A percentile compares a stretch with the other conserved stretches of the same genome.
Conservation (phyloP, 2,329 filamentous ascomycete genomes). For the Penicillium sp. region DNA sequence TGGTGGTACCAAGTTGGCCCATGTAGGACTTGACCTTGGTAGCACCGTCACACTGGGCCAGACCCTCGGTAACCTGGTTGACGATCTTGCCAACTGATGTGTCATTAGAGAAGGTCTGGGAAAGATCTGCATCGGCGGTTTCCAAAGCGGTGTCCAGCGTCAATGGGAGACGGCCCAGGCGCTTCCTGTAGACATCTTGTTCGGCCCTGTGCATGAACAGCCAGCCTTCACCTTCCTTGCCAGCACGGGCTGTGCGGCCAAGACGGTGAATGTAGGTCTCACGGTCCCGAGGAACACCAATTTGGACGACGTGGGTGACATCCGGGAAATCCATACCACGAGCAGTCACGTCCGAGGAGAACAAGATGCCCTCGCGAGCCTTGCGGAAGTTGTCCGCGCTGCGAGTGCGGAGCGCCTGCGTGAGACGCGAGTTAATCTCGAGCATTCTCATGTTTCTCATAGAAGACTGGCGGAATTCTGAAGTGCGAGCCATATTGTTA, state of each 20-base stretch:
- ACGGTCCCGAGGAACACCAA: constrained; percentile 63
- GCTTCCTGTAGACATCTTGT: constrained; percentile 48
- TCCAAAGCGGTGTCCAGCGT: constrained; percentile 50
- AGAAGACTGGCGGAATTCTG: constrained; percentile 30
- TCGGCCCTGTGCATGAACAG: constrained; percentile 58
- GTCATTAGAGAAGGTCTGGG: constrained; percentile 15
- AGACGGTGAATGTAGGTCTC: constrained; percentile 77
- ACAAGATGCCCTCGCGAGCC: constrained; percentile 62
- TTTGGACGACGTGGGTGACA: constrained; percentile 76
- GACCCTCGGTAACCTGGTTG: constrained; percentile 46
- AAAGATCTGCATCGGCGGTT: constrained; percentile 39
- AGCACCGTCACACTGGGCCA: constrained; percentile 26
- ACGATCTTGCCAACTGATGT: constrained; percentile 20
- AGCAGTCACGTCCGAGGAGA: constrained; percentile 78
- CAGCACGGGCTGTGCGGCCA: constrained; percentile 71
- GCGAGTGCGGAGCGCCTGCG: constrained; percentile 66
- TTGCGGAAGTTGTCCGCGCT: constrained; percentile 71
- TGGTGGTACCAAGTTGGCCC: constrained; percentile 24
- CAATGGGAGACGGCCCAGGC: constrained; percentile 57
- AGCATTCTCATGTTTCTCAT: constrained; percentile 42
- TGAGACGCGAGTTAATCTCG: constrained; percentile 77
- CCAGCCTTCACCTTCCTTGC: constrained; percentile 63
- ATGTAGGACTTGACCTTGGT: constrained; percentile 35
- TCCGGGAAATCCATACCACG: constrained; percentile 81
- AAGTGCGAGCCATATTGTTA: constrained; percentile 46